Conservation (phyloP, 1,139 yeast species). For the Diutina mesorugosa region DNA sequence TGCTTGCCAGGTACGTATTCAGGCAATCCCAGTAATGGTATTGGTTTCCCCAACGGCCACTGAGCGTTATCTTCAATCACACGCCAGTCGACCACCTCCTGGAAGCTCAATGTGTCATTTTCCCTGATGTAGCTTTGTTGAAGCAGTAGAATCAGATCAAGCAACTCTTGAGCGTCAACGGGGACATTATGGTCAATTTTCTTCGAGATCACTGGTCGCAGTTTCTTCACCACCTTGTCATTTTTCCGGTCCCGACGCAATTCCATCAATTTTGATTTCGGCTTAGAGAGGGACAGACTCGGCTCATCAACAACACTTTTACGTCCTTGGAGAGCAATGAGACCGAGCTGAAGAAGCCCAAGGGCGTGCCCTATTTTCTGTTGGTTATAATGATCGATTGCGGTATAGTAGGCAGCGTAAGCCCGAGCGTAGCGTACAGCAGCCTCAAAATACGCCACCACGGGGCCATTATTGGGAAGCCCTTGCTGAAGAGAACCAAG, state of each 20-base stretch:
- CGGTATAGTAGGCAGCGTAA: conserved; percentile 29
- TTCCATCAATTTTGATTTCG: conserved; percentile 6
- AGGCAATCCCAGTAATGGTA: conserved; percentile 12
- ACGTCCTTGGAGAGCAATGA: conserved; percentile 28
- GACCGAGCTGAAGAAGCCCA: conserved; percentile 26
- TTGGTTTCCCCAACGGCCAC: conserved; percentile 32
- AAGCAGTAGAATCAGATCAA: conserved; percentile 25
- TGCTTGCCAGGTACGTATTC: not conserved
- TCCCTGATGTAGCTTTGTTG: conserved; percentile 30
- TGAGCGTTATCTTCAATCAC: conserved; percentile 25
- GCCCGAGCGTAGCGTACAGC: conserved; percentile 25
- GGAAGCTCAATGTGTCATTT: conserved; percentile 27
- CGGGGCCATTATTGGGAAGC: not conserved
- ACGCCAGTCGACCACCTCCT: conserved; percentile 22
- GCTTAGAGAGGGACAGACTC: conserved; percentile 5
- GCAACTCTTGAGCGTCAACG: conserved; percentile 24
- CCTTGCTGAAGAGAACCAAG: not conserved
- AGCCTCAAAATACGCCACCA: conserved; percentile 14
- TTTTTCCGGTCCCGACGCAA: conserved; percentile 13
- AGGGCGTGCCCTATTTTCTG: conserved; percentile 28
- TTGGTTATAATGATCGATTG: conserved; percentile 30
- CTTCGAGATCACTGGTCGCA: conserved; percentile 22
- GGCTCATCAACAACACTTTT: conserved; percentile 3
- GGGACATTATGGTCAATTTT: conserved; percentile 15
- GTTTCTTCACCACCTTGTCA: conserved; percentile 23